Evolutionary conservation across 257 asterid species (phyloP).

Genomic region (Paraleonurus japonicus): DNA sequence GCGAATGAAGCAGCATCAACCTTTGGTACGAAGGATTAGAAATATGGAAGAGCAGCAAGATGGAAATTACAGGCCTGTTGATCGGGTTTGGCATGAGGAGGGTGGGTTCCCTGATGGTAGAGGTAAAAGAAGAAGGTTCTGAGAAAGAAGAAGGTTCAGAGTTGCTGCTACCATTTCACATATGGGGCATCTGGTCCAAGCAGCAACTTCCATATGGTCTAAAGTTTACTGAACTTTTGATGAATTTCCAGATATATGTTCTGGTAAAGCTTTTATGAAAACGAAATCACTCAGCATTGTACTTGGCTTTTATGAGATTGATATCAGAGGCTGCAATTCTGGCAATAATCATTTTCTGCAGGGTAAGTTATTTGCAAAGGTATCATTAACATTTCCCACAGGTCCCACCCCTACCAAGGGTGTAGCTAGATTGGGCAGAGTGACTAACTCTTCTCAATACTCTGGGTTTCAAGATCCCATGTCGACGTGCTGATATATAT

Average conservation of each 20-base stretch:
- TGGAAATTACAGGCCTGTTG: conserved; percentile 52
- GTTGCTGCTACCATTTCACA: neutral
- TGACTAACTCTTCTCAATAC: conserved; percentile 2
- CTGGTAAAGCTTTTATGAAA: neutral
- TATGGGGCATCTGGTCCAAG: neutral
- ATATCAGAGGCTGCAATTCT: conserved; percentile 15
- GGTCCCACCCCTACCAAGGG: neutral
- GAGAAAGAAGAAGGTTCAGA: conserved; percentile 71
- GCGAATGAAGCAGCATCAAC: conserved; percentile 50
- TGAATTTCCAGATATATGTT: conserved; percentile 12
- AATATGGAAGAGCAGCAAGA: conserved; percentile 64
- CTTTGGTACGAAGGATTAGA: conserved; percentile 52
- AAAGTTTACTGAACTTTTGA: neutral
- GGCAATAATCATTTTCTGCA: neutral
- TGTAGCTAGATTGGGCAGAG: neutral
- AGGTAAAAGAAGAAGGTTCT: conserved; percentile 77
- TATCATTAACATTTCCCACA: neutral
- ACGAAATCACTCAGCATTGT: conserved; percentile 7
- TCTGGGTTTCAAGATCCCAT: conserved; percentile 5
- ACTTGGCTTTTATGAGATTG: conserved; percentile 18
- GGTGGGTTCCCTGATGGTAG: conserved; percentile 58
- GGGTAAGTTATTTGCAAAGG: neutral
- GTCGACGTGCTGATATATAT: conserved; percentile 11
- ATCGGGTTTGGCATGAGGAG: conserved; percentile 67
- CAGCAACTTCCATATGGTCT: conserved; percentile 11